A percentile compares a stretch with the other conserved stretches of the same genome.
Evolutionary conservation across 75 land plant genomes (phyloP).

Genomic region (Selaginella tamariscina): DNA sequence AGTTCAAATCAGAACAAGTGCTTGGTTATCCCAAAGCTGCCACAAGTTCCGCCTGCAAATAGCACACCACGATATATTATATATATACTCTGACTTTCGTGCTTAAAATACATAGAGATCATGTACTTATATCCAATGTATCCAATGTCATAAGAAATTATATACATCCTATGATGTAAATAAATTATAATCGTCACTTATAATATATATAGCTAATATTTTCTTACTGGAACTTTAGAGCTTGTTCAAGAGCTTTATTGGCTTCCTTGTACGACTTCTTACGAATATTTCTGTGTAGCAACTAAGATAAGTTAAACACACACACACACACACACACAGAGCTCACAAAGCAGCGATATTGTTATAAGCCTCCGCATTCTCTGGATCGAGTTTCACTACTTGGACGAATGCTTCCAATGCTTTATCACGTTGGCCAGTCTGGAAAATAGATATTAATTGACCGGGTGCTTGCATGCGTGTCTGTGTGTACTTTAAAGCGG

Average conservation of each 20-base stretch:
- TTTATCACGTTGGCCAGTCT: slow-evolving; percentile 74
- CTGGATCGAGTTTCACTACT: slow-evolving; percentile 93
- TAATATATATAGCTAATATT: neutral
- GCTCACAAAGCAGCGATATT: slow-evolving; percentile 80
- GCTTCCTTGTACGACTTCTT: slow-evolving; percentile 68
- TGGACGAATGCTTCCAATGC: slow-evolving; percentile 77
- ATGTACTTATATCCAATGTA: too few species aligned
- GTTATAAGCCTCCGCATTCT: slow-evolving; percentile 96
- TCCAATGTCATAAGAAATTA: too few species aligned
- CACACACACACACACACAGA: neutral
- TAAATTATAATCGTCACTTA: too few species aligned
- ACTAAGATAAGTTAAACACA: neutral
- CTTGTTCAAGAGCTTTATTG: slow-evolving; percentile 82
- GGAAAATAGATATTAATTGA: slow-evolving; percentile 16
- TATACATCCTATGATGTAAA: too few species aligned
- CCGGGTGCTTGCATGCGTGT: too few species aligned
- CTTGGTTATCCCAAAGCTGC: slow-evolving; percentile 95
- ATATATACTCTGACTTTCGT: too few species aligned
- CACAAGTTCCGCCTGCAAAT: slow-evolving; percentile 70
- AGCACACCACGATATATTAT: too few species aligned
- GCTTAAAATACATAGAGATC: too few species aligned
- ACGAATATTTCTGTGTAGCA: slow-evolving; percentile 54
- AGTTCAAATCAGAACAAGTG: slow-evolving; percentile 59
- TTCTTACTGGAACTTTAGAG: slow-evolving; percentile 65
- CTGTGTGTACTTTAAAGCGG: slow-evolving; percentile 82